Evolutionary conservation across 331 rosid genomes (phyloP), one percentile per base, ranked within the genome.

Genomic region (Saraca asoca): DNA sequence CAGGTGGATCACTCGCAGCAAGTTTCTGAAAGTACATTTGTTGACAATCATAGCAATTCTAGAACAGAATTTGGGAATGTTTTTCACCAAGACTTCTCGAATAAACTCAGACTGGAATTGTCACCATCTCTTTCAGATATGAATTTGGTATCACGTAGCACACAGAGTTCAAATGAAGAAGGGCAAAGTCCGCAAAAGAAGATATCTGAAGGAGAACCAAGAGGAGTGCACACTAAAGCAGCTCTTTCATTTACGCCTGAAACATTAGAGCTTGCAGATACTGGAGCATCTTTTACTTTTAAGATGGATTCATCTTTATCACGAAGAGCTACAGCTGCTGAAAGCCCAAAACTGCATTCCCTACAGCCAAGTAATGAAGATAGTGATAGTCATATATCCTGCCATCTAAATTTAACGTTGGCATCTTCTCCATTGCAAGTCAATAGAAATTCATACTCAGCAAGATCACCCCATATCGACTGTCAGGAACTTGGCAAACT

Each of bases 81-180:
- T 69, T 81, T 83, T 64, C 96, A 86, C 79, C 97, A 83, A 68
- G 96, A 90, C 74, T 90, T 94, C 76, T 88, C 91, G 2, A 82
- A 63, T 74, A 94, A 94, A 65, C 88, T 88, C 65, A 81, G 96
- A 58, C 71, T 94, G 43, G 99, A 94, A 71, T 60, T 91, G 45
- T 90, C 96, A 66, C 89, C 95, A 13, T 81, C 92, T 46, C 87
- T 84, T 70, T 94, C 99, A 33, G 95, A 86, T 74, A 80, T 83
- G 71, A 88, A 94, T 77, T 68, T 83, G 68, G 80, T 90, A 68
- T 94, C 99, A 14, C 73, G 46, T 55, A 88, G 99, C 92, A 85
- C 96, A 9, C 95, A 88, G 75, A 87, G 97, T 81, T 90, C 97
- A 69, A 83, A 73, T 48, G 96, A 90, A 86, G 91, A 88, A 31